Conservation (phyloP, 2,329 filamentous ascomycete species). For the Exophiala bonariae region DNA sequence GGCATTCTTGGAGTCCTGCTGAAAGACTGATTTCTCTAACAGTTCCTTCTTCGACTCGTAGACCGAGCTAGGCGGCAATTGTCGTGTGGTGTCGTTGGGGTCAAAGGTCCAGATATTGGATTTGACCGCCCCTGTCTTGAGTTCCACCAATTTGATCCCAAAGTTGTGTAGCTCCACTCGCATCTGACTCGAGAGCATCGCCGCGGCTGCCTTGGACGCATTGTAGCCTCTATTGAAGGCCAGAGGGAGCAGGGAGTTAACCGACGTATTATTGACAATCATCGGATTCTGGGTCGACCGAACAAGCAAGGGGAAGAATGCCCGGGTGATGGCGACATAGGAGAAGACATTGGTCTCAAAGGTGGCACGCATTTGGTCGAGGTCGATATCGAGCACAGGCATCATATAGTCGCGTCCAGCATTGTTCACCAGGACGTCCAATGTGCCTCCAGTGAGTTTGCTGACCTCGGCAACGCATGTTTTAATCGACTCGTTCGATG, state of each 20-base stretch:
- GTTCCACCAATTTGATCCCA: conserved; percentile 30
- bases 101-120: conserved; percentile 13
- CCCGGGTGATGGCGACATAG: conserved; percentile 37
- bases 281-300: conserved; percentile 50
- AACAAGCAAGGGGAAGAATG: conserved; percentile 21
- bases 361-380: conserved; percentile 33
- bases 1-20: conserved; percentile 1
- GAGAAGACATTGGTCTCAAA: conserved; percentile 47
- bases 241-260: conserved; percentile 29
- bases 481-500: conserved; percentile 31
- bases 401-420: conserved; percentile 37
- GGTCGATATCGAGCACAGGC: conserved; percentile 31
- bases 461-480: conserved; percentile 30
- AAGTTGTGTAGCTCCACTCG: conserved; percentile 34
- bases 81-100: conserved; percentile 1
- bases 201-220: conserved; percentile 34
- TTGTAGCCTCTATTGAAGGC: conserved; percentile 36
- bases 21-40: conserved; percentile 14
- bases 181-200: conserved; percentile 37
- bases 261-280: conserved; percentile 40
- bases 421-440: conserved; percentile 51
- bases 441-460: conserved; percentile 22
- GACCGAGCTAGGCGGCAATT: conserved; percentile 5
- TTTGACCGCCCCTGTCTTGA: conserved; percentile 29
- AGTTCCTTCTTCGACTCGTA: conserved; percentile 13